Base-by-base conservation (phyloP, 345 rosid genomes). In the Populus euphratica region DNA sequence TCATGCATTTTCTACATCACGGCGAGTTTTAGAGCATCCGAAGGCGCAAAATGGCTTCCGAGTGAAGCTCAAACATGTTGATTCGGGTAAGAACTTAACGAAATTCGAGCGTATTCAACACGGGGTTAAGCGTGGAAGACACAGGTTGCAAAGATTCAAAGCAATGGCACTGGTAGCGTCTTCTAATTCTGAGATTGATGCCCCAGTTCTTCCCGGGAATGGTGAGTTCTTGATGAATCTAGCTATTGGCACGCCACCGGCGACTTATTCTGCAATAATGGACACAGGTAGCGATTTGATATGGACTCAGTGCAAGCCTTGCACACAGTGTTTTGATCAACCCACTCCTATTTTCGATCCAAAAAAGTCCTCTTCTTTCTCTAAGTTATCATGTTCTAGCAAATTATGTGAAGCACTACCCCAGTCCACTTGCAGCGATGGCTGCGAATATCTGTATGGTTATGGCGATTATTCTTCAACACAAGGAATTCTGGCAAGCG, bases 231-330 rank as follows among this genome's bases (percentile, higher is more conserved):
- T 93, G 31, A 84, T 95, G 93, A 80, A 87, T 14, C 72, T 95
- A 65, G 82, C 93, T 0, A 86, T 92, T 5, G 99, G 99, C 31
- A 89, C 92, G 2, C 97, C 98, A 0, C 74, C 91, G 1, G 77
- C 78, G 56, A 82, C 83, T 9, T 91, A 82, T 86, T 73, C 88
- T 8, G 99, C 97, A 7, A 92, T 95, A 33, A 44, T 95, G 79
- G 98, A 95, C 72, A 92, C 99, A 0, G 99, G 99, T 0, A 95
- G 99, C 50, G 98, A 95, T 78, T 82, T 95, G 54, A 92, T 95
- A 52, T 95, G 99, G 99, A 95, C 99, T 20, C 99, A 93, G 54
- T 95, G 99, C 84, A 86, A 91, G 85, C 99, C 98, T 5, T 95
- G 99, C 29, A 71, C 73, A 0, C 86, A 92, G 47, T 95, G 98